Evolutionary conservation across 768 basidiomycete genomes (phyloP).

Genomic region (Leccinum broughii): DNA sequence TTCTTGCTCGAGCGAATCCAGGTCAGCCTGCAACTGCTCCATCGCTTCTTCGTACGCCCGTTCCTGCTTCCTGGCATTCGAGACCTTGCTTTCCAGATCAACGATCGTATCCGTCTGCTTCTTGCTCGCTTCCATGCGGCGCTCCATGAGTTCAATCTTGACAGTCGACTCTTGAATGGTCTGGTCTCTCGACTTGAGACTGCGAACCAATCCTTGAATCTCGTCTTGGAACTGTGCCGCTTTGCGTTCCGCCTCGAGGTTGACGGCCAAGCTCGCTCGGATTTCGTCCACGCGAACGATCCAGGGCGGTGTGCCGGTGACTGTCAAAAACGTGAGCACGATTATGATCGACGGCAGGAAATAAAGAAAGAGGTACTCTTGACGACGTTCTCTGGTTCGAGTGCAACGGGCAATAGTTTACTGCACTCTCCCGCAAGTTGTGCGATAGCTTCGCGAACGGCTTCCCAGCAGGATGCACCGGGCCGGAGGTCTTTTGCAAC

Average conservation of each 20-base stretch:
- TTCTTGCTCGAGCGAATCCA: conserved; percentile 86
- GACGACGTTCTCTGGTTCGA: conserved; percentile 75
- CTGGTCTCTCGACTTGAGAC: conserved; percentile 87
- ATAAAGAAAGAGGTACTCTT: conserved; percentile 56
- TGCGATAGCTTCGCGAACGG: conserved; percentile 65
- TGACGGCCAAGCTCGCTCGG: conserved; percentile 78
- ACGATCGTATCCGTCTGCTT: conserved; percentile 83
- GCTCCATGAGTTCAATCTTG: conserved; percentile 94
- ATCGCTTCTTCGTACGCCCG: conserved; percentile 90
- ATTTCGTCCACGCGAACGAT: conserved; percentile 77
- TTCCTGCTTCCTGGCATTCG: conserved; percentile 85
- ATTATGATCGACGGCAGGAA: not conserved
- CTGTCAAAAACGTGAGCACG: conserved; percentile 37
- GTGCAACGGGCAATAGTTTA: conserved; percentile 65
- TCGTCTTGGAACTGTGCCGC: conserved; percentile 86
- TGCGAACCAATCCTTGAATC: conserved; percentile 82
- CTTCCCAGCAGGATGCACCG: conserved; percentile 73
- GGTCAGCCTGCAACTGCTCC: conserved; percentile 87
- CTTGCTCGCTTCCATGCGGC: conserved; percentile 87
- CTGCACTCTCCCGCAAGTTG: conserved; percentile 72
- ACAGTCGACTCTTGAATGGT: conserved; percentile 83
- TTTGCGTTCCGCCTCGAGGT: conserved; percentile 90
- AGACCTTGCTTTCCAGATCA: conserved; percentile 78
- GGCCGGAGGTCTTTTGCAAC: conserved; percentile 68
- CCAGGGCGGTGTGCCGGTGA: conserved; percentile 83